These are phyloP conservation scores for Mollisiaceae sp. DNA, from an alignment of 2,329 filamentous ascomycete genomes.

Conservation along the genomic window DNA sequence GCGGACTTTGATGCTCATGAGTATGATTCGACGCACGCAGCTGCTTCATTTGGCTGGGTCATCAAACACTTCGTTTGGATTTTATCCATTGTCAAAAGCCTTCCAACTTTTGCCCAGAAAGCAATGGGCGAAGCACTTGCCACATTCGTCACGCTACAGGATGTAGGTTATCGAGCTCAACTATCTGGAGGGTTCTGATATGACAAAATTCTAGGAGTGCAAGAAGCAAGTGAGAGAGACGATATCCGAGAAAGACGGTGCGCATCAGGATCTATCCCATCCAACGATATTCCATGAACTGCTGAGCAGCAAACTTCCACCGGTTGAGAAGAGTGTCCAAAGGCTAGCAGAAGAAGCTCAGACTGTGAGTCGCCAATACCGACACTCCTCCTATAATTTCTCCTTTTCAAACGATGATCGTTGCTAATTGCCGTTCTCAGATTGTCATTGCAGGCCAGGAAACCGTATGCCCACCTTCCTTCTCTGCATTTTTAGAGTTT, in stretches of 20 bases:
- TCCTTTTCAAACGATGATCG: background rate
- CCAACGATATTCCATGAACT: constrained; percentile 9
- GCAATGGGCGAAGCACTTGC: constrained; percentile 8
- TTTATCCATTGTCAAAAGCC: background rate
- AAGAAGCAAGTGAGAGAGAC: constrained; percentile 1
- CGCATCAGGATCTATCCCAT: background rate
- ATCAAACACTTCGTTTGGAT: constrained; percentile 13
- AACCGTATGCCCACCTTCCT: background rate
- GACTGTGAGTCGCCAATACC: background rate
- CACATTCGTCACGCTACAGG: background rate
- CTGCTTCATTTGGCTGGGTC: constrained; percentile 10
- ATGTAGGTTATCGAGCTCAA: background rate
- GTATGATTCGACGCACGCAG: constrained; percentile 14
- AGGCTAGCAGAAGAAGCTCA: constrained; percentile 10
- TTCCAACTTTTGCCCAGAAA: background rate
- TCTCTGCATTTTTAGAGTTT: too few species aligned
- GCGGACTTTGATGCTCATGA: constrained; percentile 23
- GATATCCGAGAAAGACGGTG: background rate
- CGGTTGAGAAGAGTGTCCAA: background rate
- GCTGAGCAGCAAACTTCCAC: background rate
- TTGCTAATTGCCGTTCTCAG: background rate
- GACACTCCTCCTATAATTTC: too few species aligned
- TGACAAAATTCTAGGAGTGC: background rate
- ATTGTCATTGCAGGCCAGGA: constrained; percentile 3
- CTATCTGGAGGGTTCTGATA: background rate